Percentiles rank a stretch among this genome's conserved stretches.
Conservation (phyloP, 805 yeast species). For the Kuraishia hungarica region DNA sequence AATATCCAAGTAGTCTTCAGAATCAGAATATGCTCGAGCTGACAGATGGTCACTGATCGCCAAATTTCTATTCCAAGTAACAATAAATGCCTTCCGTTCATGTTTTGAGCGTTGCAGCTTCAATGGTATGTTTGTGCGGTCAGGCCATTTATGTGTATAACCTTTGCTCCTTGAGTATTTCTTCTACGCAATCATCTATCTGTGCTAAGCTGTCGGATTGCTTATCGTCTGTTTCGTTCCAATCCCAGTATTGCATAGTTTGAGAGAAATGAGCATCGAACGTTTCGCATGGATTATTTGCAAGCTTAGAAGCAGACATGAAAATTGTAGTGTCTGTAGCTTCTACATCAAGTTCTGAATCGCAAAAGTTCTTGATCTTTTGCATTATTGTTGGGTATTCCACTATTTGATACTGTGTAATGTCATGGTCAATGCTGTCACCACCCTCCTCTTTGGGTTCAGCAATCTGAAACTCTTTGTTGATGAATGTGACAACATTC, state of each 20-base stretch:
- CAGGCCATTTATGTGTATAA: neutral
- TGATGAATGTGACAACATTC: neutral
- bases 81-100: too few relatives aligned
- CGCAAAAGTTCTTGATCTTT: neutral
- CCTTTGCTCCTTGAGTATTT: neutral
- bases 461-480: neutral
- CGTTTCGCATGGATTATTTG: neutral
- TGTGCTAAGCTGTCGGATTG: neutral
- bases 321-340: neutral
- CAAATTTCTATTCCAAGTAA: too few relatives aligned
- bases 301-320: neutral
- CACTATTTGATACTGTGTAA: neutral
- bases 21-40: too few relatives aligned
- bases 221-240: neutral
- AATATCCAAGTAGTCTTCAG: too few relatives aligned
- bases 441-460: neutral
- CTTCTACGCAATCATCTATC: neutral
- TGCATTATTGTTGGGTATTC: neutral
- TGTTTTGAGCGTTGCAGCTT: neutral
- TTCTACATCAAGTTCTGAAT: neutral
- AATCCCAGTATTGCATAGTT: neutral
- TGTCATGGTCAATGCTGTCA: too few relatives aligned
- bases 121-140: neutral
- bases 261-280: neutral
- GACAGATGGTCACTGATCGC: too few relatives aligned